A percentile compares a stretch with the other conserved stretches of the same genome.
These are phyloP conservation scores for Didymella pomorum DNA, from an alignment of 2,329 filamentous ascomycete species.

Conservation along the genomic window DNA sequence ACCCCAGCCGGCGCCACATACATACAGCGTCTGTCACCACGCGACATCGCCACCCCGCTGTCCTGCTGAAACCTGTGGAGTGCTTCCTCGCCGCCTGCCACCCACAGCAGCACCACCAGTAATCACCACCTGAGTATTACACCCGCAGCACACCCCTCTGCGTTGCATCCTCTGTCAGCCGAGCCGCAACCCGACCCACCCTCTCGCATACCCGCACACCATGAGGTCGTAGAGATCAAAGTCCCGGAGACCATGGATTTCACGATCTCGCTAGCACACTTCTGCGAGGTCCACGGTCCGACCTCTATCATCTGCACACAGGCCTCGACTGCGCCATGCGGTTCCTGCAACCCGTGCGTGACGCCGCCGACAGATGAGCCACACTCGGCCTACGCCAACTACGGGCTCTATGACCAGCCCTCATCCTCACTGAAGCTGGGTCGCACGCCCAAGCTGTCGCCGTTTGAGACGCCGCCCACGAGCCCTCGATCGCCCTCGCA, in stretches of 20 bases:
- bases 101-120: conserved; percentile 17
- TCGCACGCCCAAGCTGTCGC: conserved; percentile 46
- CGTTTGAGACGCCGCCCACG: conserved; percentile 53
- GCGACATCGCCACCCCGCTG: conserved; percentile 30
- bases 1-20: conserved; percentile 20
- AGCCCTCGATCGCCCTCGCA: conserved; percentile 51
- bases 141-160: conserved; percentile 32
- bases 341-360: conserved; percentile 60
- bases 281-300: conserved; percentile 69
- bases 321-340: conserved; percentile 63
- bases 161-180: conserved; percentile 42
- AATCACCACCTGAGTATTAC: neutral
- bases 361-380: conserved; percentile 52
- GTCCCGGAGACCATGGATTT: conserved; percentile 50
- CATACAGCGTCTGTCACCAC: conserved; percentile 25
- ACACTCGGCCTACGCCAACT: conserved; percentile 43
- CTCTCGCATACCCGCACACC: conserved; percentile 31
- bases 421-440: conserved; percentile 40
- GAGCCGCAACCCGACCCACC: conserved; percentile 44
- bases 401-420: conserved; percentile 47
- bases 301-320: conserved; percentile 69
- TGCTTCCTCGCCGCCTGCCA: conserved; percentile 28
- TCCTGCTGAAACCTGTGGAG: conserved; percentile 33
- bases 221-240: conserved; percentile 44
- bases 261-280: conserved; percentile 66